A percentile compares a stretch with the other conserved stretches of the same genome.
Evolutionary conservation across 2,329 filamentous ascomycete species (phyloP).

Genomic region (Nothomitra cinnamomea): DNA sequence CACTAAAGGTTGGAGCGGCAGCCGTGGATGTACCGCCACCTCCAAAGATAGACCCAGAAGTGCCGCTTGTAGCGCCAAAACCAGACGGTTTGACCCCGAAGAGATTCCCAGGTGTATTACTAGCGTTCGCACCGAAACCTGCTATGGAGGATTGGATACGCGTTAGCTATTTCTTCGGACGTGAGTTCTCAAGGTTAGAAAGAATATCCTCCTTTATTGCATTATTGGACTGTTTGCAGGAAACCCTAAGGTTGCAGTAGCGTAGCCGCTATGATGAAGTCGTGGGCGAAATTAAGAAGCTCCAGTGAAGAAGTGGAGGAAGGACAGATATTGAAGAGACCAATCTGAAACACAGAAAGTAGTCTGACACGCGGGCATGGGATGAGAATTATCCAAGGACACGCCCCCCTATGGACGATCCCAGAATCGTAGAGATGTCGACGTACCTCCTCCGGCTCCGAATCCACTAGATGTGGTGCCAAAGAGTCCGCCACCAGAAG

Average conservation of each 20-base stretch:
- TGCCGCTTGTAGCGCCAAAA: conserved; percentile 14
- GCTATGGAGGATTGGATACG: neutral
- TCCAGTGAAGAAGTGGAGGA: too few species aligned
- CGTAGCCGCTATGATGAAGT: too few species aligned
- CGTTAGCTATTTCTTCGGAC: neutral
- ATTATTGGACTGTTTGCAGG: too few species aligned
- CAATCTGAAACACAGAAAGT: too few species aligned
- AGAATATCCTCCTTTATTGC: too few species aligned
- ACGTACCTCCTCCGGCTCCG: conserved; percentile 7
- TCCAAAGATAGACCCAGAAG: conserved; percentile 10
- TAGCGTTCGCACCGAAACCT: conserved; percentile 7
- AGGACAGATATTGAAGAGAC: too few species aligned
- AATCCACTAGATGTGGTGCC: conserved; percentile 8
- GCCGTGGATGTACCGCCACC: conserved; percentile 8
- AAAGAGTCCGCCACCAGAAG: conserved; percentile 5
- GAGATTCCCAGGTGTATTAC: conserved; percentile 5
- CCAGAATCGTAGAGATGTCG: conserved; percentile 3
- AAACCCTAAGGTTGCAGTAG: too few species aligned
- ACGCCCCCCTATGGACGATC: neutral
- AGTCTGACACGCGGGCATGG: too few species aligned
- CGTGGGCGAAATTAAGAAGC: too few species aligned
- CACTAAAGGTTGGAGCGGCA: conserved; percentile 7
- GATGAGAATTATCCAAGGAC: neutral
- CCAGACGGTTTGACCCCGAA: conserved; percentile 13
- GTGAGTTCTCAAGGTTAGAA: too few species aligned